Evolutionary conservation across 2,329 filamentous ascomycete genomes (phyloP), one percentile per base, ranked within the genome.

Genomic region (Lasiodiplodia theobromae): DNA sequence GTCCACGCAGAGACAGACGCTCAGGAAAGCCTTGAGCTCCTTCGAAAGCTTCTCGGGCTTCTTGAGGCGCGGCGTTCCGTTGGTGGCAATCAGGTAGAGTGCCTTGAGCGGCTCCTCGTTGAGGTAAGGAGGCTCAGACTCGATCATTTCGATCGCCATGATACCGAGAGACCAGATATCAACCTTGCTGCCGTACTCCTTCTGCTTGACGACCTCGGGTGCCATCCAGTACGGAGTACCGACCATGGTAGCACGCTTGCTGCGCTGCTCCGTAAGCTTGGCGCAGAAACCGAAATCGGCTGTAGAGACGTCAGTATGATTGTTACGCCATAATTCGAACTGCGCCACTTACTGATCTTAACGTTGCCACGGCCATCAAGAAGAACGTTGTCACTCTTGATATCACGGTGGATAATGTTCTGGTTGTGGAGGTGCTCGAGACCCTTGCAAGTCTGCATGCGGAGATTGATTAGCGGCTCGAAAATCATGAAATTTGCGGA

Each of bases 201-300:
- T 98, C 80, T 98, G 96, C 84, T 98, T 98, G 78, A 99, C 96
- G 54, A 99, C 96, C 81, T 99, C 96, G 47, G 96, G 96, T 10
- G 96, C 96, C 96, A 99, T 99, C 96, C 96, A 99, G 86, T 98
- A 99, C 18, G 96, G 96, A 40, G 96, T 99, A 72, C 96, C 96
- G 67, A 99, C 96, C 96, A 99, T 98, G 69, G 96, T 99, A 53
- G 95, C 94, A 80, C 96, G 94, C 86, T 99, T 98, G 74, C 89
- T 96, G 83, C 97, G 97, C 72, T 94, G 91, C 79, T 98, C 96
- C 44, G 95, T 98, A 71, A 99, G 91, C 84, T 98, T 98, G 79
- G 96, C 96, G 79, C 94, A 98, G 87, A 99, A 98, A 73, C 96
- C 96, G 78, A 99, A 99, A 88, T 99, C 96, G 74, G 96, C 94